These are phyloP conservation scores for Darksidea phi DNA, from an alignment of 495 filamentous ascomycete species.

Conservation along the genomic window DNA sequence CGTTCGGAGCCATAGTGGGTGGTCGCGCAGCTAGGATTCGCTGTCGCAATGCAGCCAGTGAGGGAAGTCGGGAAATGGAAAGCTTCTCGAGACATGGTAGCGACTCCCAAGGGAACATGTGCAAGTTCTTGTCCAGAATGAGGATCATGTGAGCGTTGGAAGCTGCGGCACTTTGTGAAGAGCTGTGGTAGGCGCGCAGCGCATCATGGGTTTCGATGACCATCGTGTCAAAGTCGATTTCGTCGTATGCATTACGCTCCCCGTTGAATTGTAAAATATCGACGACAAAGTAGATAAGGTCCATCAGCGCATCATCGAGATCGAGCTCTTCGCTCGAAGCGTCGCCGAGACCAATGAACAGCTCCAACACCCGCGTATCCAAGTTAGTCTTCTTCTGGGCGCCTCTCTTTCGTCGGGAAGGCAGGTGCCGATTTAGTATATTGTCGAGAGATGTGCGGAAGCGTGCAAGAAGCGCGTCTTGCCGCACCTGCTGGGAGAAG, in stretches of 20 bases:
- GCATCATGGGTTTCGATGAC: conserved; percentile 80
- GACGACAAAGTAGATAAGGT: conserved; percentile 91
- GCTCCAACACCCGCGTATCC: conserved; percentile 74
- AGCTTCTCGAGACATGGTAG: conserved; percentile 78
- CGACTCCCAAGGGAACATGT: conserved; percentile 93
- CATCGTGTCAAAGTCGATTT: conserved; percentile 81
- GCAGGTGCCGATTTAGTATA: conserved; percentile 84
- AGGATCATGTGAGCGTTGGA: conserved; percentile 71
- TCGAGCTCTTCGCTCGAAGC: conserved; percentile 63
- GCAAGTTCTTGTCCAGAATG: conserved; percentile 86
- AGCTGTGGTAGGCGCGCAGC: conserved; percentile 70
- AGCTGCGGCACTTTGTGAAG: conserved; percentile 41
- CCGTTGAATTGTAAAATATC: conserved; percentile 97
- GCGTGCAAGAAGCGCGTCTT: conserved; percentile 60
- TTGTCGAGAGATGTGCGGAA: conserved; percentile 75
- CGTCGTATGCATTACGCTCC: conserved; percentile 94
- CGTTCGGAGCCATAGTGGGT: conserved; percentile 41
- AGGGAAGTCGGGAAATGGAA: conserved; percentile 80
- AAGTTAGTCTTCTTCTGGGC: conserved; percentile 58
- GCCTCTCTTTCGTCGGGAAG: conserved; percentile 66
- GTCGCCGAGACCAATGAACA: conserved; percentile 83
- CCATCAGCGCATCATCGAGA: conserved; percentile 79
- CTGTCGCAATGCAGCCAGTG: conserved; percentile 73
- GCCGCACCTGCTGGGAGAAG: conserved; percentile 68
- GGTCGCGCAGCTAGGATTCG: conserved; percentile 52